phyloP scores from a whole-genome alignment of 1,139 yeast species.

The Groenewaldozyma auringiensis region DNA sequence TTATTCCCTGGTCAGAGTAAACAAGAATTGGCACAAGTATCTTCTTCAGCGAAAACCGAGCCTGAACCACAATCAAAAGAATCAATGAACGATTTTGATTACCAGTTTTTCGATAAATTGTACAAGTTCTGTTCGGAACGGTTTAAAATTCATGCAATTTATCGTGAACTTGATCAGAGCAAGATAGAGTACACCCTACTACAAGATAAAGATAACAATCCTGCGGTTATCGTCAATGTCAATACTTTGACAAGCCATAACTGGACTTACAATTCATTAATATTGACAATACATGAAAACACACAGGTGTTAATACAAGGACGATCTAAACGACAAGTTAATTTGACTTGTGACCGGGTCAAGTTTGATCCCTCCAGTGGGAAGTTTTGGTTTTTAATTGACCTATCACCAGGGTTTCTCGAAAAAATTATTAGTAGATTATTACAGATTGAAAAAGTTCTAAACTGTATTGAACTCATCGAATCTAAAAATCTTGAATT shows the following conservation, averaged over 20 bases:
- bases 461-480: constrained; percentile 25
- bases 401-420: constrained; percentile 13
- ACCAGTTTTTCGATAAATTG: constrained; percentile 22
- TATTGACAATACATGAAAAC: constrained; percentile 9
- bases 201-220: constrained; percentile 13
- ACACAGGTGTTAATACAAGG: constrained; percentile 21
- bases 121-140: constrained; percentile 22
- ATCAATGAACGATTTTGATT: constrained; percentile 6
- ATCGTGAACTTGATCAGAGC: constrained; percentile 20
- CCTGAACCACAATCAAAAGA: not conserved
- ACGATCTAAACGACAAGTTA: constrained; percentile 16
- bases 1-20: not conserved
- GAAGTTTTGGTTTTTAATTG: constrained; percentile 18
- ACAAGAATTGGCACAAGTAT: not conserved
- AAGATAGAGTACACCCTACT: constrained; percentile 21
- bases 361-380: constrained; percentile 21
- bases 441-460: constrained; percentile 26
- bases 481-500: constrained; percentile 21
- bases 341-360: constrained; percentile 18
- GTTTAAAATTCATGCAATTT: constrained; percentile 23
- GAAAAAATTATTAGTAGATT: constrained; percentile 16
- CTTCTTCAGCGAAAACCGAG: not conserved
- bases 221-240: constrained; percentile 21
- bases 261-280: constrained; percentile 25
- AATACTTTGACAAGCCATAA: constrained; percentile 15